Conservation (phyloP, 352 stramenopile species). For the Pythium dissotocum region DNA sequence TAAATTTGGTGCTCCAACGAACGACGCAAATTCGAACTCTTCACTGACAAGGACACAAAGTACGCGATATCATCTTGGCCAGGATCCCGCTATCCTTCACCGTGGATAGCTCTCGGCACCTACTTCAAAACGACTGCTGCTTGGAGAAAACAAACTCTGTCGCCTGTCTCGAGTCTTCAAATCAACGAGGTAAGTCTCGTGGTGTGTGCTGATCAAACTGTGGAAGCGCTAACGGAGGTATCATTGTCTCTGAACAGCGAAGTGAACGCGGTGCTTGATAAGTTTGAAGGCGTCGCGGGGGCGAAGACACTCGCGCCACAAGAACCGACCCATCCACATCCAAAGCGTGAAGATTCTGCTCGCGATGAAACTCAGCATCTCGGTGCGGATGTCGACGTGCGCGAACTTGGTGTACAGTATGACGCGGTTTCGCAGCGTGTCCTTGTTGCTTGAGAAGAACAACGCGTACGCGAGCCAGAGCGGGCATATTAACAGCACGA, state of each 20-base stretch:
- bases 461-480: conserved; percentile 9
- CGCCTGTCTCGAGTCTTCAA: too few relatives aligned
- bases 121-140: too few relatives aligned
- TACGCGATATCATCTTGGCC: too few relatives aligned
- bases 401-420: conserved; percentile 2
- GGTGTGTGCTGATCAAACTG: neutral
- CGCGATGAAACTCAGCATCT: conserved; percentile 14
- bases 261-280: conserved; percentile 1
- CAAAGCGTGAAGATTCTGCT: conserved; percentile 20
- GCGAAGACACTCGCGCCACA: conserved; percentile 8
- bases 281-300: conserved; percentile 6
- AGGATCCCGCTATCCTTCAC: too few relatives aligned
- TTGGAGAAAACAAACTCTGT: too few relatives aligned
- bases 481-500: conserved; percentile 5
- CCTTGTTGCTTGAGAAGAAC: neutral
- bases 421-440: conserved; percentile 8
- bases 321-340: conserved; percentile 15
- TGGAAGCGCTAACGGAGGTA: too few relatives aligned
- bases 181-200: neutral
- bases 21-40: too few relatives aligned
- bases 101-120: too few relatives aligned
- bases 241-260: neutral
- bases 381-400: neutral
- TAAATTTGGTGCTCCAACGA: too few relatives aligned
- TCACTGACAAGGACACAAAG: too few relatives aligned